These are phyloP conservation scores for Coprinellus micaceus DNA, from an alignment of 768 basidiomycete species.

Conservation along the genomic window DNA sequence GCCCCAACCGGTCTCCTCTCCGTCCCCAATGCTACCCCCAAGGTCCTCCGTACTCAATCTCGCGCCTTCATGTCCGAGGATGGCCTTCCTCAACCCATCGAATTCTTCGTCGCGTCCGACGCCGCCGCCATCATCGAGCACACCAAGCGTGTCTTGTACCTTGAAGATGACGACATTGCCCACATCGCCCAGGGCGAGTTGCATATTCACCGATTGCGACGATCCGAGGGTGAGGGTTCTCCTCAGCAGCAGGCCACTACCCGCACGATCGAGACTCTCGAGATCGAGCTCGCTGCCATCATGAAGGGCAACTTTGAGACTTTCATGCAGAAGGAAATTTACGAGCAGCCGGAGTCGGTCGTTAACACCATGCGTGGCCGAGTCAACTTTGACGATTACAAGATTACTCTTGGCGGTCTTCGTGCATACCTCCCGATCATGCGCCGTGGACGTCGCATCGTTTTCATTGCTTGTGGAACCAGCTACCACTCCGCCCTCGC, in stretches of 20 bases:
- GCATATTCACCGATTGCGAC: conserved; percentile 96
- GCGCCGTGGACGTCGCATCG: conserved; percentile 88
- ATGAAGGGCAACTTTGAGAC: conserved; percentile 99
- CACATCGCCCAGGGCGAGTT: conserved; percentile 96
- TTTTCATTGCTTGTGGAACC: conserved; percentile 98
- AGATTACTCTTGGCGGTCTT: conserved; percentile 91
- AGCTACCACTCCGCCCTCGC: conserved; percentile 97
- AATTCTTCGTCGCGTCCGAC: conserved; percentile 99
- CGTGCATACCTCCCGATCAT: conserved; percentile 95
- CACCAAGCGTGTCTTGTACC: conserved; percentile 97
- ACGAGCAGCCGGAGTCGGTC: conserved; percentile 97
- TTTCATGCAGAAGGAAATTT: conserved; percentile 99
- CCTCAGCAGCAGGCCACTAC: conserved; percentile 65
- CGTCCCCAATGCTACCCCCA: conserved; percentile 61
- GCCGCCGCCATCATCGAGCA: conserved; percentile 96
- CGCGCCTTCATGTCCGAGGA: conserved; percentile 99
- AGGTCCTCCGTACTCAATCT: conserved; percentile 90
- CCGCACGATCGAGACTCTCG: conserved; percentile 95
- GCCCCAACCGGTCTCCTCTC: conserved; percentile 60
- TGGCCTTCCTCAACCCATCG: conserved; percentile 96
- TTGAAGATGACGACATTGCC: conserved; percentile 98
- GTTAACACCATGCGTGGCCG: conserved; percentile 99
- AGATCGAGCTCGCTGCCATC: conserved; percentile 98
- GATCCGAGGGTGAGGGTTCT: conserved; percentile 68
- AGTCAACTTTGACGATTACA: conserved; percentile 93